A percentile compares a stretch with the other conserved stretches of the same genome.
Conservation (phyloP, 148 eudicot genomes). For the Camellia granthamiana region DNA sequence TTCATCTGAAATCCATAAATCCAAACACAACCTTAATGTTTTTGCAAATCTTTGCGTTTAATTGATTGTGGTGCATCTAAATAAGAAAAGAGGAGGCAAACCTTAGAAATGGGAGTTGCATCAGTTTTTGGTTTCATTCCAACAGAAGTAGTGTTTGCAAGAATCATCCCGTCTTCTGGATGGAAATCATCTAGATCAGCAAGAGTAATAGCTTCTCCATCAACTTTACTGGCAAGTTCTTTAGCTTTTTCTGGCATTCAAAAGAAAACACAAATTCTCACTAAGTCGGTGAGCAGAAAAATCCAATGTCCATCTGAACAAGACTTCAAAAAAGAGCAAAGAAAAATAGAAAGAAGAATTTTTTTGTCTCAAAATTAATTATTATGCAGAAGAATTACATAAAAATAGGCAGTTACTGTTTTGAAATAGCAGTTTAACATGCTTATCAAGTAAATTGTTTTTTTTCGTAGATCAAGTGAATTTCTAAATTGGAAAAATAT, state of each 20-base stretch:
- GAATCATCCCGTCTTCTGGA: constrained; percentile 75
- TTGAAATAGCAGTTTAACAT: not conserved
- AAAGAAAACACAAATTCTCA: not conserved
- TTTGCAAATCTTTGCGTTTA: not conserved
- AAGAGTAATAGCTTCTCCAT: constrained; percentile 60
- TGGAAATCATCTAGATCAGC: constrained; percentile 46
- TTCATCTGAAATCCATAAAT: no score
- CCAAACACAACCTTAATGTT: not conserved
- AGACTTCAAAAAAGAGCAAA: not conserved
- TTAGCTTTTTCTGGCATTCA: constrained; percentile 44
- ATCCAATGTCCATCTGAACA: not conserved
- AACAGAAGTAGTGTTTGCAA: constrained; percentile 71
- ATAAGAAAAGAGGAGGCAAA: constrained; percentile 16
- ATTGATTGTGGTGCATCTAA: not conserved
- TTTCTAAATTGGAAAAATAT: not conserved
- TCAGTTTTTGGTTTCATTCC: constrained; percentile 71
- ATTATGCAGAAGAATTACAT: not conserved
- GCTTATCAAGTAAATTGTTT: not conserved
- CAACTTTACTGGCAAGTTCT: constrained; percentile 54
- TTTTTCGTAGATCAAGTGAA: not conserved
- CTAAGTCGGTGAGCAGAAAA: not conserved
- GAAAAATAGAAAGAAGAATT: not conserved
- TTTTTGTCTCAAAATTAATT: not conserved
- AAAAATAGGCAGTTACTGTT: not conserved
- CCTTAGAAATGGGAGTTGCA: constrained; percentile 67